phyloP scores from a whole-genome alignment of 2,329 filamentous ascomycete genomes.

The Alternaria arbusti region DNA sequence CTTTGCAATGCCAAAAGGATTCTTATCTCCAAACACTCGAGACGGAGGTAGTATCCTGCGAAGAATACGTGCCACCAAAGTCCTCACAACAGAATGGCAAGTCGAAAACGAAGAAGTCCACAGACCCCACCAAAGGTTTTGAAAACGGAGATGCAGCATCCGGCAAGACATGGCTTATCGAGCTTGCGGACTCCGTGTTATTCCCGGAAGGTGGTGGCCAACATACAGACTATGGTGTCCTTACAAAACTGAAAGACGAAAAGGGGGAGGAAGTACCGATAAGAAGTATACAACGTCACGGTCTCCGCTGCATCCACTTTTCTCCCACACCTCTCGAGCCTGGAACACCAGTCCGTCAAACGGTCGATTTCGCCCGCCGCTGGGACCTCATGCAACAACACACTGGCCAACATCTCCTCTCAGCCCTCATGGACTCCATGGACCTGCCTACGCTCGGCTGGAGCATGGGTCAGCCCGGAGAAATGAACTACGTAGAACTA shows the following conservation, averaged over 20 bases:
- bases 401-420: constrained; percentile 44
- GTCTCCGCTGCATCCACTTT: constrained; percentile 71
- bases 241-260: constrained; percentile 28
- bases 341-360: constrained; percentile 56
- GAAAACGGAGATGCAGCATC: constrained; percentile 10
- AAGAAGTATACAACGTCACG: constrained; percentile 40
- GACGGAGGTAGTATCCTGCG: constrained; percentile 41
- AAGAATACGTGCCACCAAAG: constrained; percentile 33
- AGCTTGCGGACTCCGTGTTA: constrained; percentile 41
- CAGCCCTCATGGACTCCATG: constrained; percentile 42
- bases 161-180: constrained; percentile 36
- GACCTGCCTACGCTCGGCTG: constrained; percentile 38
- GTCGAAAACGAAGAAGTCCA: constrained; percentile 36
- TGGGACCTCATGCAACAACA: constrained; percentile 48
- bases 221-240: constrained; percentile 38
- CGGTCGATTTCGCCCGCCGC: constrained; percentile 36
- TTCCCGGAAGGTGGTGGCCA: constrained; percentile 46
- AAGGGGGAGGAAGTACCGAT: constrained; percentile 30
- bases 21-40: constrained; percentile 40
- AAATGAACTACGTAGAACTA: constrained; percentile 45
- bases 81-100: constrained; percentile 23
- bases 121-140: constrained; percentile 27
- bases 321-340: constrained; percentile 90
- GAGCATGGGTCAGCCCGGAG: constrained; percentile 41
- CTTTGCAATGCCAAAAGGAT: constrained; percentile 40